These are phyloP conservation scores for Cercospora beticola DNA, from an alignment of 2,329 filamentous ascomycete genomes.

Conservation along the genomic window DNA sequence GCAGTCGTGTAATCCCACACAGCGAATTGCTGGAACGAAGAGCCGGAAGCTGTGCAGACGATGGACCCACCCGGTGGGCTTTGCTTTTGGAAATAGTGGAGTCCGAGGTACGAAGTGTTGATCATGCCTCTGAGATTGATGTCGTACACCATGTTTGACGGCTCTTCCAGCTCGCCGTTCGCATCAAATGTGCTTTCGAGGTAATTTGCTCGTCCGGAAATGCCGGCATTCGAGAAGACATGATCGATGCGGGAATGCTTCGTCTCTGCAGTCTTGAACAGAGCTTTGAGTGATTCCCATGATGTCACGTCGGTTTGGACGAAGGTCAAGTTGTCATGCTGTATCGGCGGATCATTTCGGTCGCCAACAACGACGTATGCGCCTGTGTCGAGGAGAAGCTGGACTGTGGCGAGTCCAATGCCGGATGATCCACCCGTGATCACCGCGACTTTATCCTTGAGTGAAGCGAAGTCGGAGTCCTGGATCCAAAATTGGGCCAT, in stretches of 20 bases:
- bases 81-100: constrained; percentile 52
- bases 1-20: constrained; percentile 55
- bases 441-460: constrained; percentile 30
- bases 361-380: constrained; percentile 59
- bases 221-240: constrained; percentile 57
- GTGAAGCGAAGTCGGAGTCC: constrained; percentile 25
- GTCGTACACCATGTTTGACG: constrained; percentile 42
- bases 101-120: constrained; percentile 43
- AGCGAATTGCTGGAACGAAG: constrained; percentile 53
- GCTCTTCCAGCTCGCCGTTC: constrained; percentile 32
- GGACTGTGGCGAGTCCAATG: constrained; percentile 59
- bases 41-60: constrained; percentile 54
- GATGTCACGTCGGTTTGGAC: constrained; percentile 50
- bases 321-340: constrained; percentile 41
- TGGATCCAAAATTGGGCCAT: constrained; percentile 33
- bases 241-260: constrained; percentile 48
- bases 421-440: constrained; percentile 57
- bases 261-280: constrained; percentile 54
- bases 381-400: constrained; percentile 53
- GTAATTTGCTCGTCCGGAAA: constrained; percentile 47
- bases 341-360: constrained; percentile 45
- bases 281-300: constrained; percentile 51
- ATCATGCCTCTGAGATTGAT: constrained; percentile 47
- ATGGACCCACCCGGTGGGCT: constrained; percentile 47
- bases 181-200: constrained; percentile 40